Base-by-base conservation (phyloP, 2,329 filamentous ascomycete species). In the Hypoxylon sp. region DNA sequence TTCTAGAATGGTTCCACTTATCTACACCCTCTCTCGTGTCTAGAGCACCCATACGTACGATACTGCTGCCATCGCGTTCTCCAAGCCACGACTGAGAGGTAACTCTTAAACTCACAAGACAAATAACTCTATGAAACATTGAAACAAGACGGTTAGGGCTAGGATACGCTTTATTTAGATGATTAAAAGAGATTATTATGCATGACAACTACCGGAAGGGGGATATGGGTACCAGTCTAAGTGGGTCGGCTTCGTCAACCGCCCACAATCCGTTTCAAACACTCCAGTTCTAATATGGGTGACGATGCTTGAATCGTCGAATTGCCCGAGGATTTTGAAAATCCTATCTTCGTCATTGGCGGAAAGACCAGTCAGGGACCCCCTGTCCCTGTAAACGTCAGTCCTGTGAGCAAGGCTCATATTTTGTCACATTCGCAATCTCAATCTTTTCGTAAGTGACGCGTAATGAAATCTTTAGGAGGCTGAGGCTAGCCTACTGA, bases 171-270 rank as follows among this genome's bases (percentile, higher is more conserved):
- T 51, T 44, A 33, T 44, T 24, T 51, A 52, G 33, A 52, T n/a
- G 11, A 46, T 37, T 48, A 60, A 50, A 46, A 60, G 35, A 42
- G 33, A 55, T 35, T 46, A 46, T 37, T 50, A 60, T 60, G 44
- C 50, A 66, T 60, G 24, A 46, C 47, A 60, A 59, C 59, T 69
- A 60, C 63, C 59, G 50, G 37, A 29, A 48, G 57, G 63, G 31
- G 63, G 26, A 53, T 52, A 59, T 35, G n/a, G 59, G 46, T 63
- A 44, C 24, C 59, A 59, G 47, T 50, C 67, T 50, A 67, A 62
- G 67, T 70, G 67, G 64, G 61, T 60, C 67, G 33, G 58, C 65
- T 65, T 70, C 64, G 67, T 70, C 57, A 62, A 65, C 64, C 47
- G 42, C 46, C 60, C 62, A 61, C 67, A 61, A 54, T 22, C 54